A percentile compares a stretch with the other conserved stretches of the same genome.
Conservation (phyloP, 2,329 filamentous ascomycete genomes). For the Tolypocladium tropicale region DNA sequence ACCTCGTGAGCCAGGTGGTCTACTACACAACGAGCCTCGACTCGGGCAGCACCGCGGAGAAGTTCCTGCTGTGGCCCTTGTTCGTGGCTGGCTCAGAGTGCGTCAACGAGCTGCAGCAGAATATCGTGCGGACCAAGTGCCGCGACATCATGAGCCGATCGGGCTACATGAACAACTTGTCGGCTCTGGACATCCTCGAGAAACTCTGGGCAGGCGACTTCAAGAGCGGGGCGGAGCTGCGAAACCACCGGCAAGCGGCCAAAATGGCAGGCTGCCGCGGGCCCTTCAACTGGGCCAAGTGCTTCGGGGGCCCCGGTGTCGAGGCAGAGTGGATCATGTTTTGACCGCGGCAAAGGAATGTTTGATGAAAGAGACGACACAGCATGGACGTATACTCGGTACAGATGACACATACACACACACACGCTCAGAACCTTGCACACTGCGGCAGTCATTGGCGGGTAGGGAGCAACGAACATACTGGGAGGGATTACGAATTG, state of each 20-base stretch:
- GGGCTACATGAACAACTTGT: conserved; percentile 89
- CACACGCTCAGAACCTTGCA: not conserved
- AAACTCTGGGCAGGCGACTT: conserved; percentile 62
- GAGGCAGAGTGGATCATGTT: conserved; percentile 62
- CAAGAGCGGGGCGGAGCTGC: conserved; percentile 22
- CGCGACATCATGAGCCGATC: conserved; percentile 79
- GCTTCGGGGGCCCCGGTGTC: conserved; percentile 43
- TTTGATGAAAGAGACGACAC: not conserved
- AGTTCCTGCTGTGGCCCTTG: conserved; percentile 87
- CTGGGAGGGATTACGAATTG: not conserved
- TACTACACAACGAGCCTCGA: conserved; percentile 75
- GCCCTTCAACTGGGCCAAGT: conserved; percentile 48
- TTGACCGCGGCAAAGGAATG: conserved; percentile 20
- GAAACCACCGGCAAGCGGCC: conserved; percentile 14
- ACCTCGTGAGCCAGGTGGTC: conserved; percentile 70
- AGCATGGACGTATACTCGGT: not conserved
- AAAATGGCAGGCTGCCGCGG: conserved; percentile 30
- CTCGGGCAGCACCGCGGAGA: conserved; percentile 61
- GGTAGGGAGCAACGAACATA: not conserved
- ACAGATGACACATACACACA: not conserved
- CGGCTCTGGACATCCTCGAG: conserved; percentile 76
- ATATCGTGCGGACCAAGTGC: conserved; percentile 69
- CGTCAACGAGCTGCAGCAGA: conserved; percentile 68
- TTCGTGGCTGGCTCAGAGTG: conserved; percentile 88
- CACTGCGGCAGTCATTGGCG: not conserved